Conservation (phyloP, 768 basidiomycete species). For the Lentinula aciculospora region DNA sequence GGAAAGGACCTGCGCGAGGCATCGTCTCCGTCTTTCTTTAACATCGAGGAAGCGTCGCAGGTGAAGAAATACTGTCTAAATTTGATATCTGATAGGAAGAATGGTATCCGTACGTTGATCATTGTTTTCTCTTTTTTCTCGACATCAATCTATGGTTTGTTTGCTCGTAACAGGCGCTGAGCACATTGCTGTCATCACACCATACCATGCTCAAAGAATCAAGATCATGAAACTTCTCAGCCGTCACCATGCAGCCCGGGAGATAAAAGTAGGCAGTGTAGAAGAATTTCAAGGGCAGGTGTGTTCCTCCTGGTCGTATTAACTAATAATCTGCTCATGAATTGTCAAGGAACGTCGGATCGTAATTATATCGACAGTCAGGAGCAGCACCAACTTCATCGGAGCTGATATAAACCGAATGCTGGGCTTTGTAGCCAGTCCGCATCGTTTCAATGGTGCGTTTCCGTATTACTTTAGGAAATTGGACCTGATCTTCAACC, state of each 20-base stretch:
- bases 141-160: background rate
- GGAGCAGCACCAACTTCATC: constrained; percentile 46
- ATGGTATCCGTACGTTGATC: constrained; percentile 18
- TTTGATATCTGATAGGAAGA: constrained; percentile 14
- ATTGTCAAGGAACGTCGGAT: constrained; percentile 43
- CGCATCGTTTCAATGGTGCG: constrained; percentile 37
- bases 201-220: constrained; percentile 57
- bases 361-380: constrained; percentile 54
- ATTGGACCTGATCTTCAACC: background rate
- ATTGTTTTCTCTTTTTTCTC: background rate
- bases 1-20: constrained; percentile 66
- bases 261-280: constrained; percentile 58
- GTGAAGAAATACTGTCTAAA: constrained; percentile 39
- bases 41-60: constrained; percentile 50
- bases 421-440: constrained; percentile 53
- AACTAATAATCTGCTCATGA: background rate
- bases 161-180: constrained; percentile 26
- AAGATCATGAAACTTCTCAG: constrained; percentile 39
- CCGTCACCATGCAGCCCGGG: constrained; percentile 23
- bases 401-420: constrained; percentile 48
- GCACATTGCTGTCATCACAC: constrained; percentile 66
- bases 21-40: constrained; percentile 68
- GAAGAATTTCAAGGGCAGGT: constrained; percentile 71
- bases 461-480: background rate
- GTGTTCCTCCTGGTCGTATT: constrained; percentile 7